Evolutionary conservation across 164 flowering plant species (phyloP).

Genomic region (Malania oleifera): DNA sequence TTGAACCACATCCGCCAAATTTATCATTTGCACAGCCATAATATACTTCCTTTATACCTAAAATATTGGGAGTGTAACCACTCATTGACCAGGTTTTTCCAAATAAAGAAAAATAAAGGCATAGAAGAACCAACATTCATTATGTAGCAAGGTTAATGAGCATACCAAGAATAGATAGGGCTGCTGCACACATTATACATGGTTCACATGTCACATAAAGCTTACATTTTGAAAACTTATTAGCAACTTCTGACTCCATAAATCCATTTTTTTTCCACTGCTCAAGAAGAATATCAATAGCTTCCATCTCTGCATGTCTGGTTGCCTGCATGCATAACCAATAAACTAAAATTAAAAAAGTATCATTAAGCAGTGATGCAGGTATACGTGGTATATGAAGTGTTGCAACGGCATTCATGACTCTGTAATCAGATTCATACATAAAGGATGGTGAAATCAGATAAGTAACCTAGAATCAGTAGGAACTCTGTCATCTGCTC

Average conservation of each 20-base stretch:
- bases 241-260: background rate
- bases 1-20: conserved; percentile 3
- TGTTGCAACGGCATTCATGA: too few species aligned
- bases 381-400: too few species aligned
- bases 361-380: background rate
- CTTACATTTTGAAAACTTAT: background rate
- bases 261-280: background rate
- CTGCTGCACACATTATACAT: conserved; percentile 6
- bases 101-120: too few species aligned
- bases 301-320: conserved; percentile 7
- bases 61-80: background rate
- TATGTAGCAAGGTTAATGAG: background rate
- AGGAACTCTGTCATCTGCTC: too few species aligned
- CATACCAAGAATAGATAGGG: background rate
- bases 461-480: too few species aligned
- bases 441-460: too few species aligned
- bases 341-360: too few species aligned
- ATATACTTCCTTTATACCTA: background rate
- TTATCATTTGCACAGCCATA: conserved; percentile 8
- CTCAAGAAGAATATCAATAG: conserved; percentile 2
- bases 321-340: background rate
- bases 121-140: too few species aligned
- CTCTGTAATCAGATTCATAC: too few species aligned
- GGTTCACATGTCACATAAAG: conserved; percentile 6
- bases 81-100: too few species aligned